Percentiles rank a stretch among this genome's conserved stretches.
Evolutionary conservation across 2,329 filamentous ascomycete species (phyloP).

Genomic region (Exserohilum rostratum): DNA sequence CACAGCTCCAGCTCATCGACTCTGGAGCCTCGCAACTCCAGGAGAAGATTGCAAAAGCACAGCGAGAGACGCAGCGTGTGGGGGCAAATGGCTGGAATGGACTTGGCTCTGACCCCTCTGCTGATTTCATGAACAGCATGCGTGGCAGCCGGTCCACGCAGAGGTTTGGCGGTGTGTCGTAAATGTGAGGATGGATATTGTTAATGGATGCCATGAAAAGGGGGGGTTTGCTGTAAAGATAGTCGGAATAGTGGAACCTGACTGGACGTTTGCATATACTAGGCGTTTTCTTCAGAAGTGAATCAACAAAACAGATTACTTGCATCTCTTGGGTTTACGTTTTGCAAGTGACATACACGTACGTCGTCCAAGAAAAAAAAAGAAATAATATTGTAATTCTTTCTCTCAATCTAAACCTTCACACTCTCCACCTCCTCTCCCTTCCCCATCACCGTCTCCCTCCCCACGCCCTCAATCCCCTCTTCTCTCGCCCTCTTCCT

Average conservation of each 20-base stretch:
- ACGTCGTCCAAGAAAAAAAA: neutral
- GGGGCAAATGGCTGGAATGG: constrained; percentile 57
- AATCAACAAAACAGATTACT: no score
- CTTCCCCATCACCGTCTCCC: constrained; percentile 1
- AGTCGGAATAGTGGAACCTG: neutral
- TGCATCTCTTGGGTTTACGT: no score
- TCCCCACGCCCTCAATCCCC: constrained; percentile 3
- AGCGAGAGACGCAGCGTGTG: constrained; percentile 72
- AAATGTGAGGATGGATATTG: constrained; percentile 1
- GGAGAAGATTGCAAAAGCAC: constrained; percentile 79
- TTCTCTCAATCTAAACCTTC: neutral
- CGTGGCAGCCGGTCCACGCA: constrained; percentile 60
- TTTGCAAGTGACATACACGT: no score
- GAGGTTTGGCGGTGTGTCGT: constrained; percentile 41
- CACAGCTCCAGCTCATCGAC: constrained; percentile 92
- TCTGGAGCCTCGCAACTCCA: constrained; percentile 80
- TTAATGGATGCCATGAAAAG: neutral
- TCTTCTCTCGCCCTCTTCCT: constrained; percentile 42
- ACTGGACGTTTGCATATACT: neutral
- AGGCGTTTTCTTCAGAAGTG: neutral
- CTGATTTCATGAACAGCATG: constrained; percentile 91
- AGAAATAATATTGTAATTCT: neutral
- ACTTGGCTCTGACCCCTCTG: constrained; percentile 73
- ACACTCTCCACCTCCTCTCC: neutral
- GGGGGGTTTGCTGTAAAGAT: neutral